Evolutionary conservation across 179 eudicot genomes (phyloP).

Genomic region (Sideroxylon spinosum): DNA sequence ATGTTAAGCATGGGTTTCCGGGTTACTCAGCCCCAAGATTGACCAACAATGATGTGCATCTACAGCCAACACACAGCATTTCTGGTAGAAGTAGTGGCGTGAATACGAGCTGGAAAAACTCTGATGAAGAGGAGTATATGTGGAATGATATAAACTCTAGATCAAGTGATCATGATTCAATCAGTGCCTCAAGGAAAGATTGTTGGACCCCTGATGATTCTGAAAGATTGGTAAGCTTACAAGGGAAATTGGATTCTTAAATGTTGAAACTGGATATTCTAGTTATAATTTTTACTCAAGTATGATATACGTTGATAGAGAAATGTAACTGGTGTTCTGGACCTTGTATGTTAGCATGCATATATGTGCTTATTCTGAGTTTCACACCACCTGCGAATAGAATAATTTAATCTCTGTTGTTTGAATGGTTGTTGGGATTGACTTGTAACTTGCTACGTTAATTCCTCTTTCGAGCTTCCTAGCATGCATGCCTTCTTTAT

Average conservation of each 20-base stretch:
- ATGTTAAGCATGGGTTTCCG: constrained; percentile 41
- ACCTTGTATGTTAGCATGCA: background rate
- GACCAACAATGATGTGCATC: constrained; percentile 25
- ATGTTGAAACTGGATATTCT: background rate
- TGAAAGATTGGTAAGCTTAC: constrained; percentile 56
- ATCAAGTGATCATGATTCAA: constrained; percentile 31
- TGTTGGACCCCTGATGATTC: constrained; percentile 42
- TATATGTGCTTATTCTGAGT: background rate
- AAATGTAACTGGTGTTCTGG: background rate
- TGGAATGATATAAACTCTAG: constrained; percentile 76
- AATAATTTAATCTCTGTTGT: background rate
- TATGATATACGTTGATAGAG: background rate
- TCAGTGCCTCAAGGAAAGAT: constrained; percentile 36
- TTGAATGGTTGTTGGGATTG: background rate
- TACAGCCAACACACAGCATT: constrained; percentile 32
- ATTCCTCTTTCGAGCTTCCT: background rate
- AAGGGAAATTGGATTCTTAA: background rate
- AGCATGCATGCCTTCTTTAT: background rate
- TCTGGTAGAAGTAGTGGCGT: constrained; percentile 46
- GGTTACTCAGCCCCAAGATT: constrained; percentile 33
- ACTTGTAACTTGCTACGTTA: background rate
- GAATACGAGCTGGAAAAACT: constrained; percentile 77
- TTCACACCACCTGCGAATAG: background rate
- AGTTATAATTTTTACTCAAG: background rate
- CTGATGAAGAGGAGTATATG: constrained; percentile 89